Conservation (phyloP, 441 rosid genomes). For the Adansonia grandidieri region DNA sequence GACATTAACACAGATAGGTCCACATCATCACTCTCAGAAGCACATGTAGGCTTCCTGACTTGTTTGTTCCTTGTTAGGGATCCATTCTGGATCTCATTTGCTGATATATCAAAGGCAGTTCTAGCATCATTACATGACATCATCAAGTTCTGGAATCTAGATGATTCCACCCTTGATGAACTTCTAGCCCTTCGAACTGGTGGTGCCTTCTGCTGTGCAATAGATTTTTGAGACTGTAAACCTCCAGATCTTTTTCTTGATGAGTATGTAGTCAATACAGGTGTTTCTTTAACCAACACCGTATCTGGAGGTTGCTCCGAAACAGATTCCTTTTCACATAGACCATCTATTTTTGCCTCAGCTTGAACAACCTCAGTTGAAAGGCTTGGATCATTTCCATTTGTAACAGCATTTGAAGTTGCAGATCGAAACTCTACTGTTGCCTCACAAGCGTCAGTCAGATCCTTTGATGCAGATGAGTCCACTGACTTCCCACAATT, state of each 20-base stretch:
- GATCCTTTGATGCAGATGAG: slow-evolving; percentile 53
- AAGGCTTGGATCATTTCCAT: slow-evolving; percentile 42
- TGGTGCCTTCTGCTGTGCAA: slow-evolving; percentile 41
- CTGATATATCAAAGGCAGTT: slow-evolving; percentile 42
- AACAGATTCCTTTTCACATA: slow-evolving; percentile 46
- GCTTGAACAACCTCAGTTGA: slow-evolving; percentile 48
- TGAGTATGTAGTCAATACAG: slow-evolving; percentile 67
- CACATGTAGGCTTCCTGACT: slow-evolving; percentile 58
- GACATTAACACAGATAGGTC: slow-evolving; percentile 57
- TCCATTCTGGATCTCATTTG: slow-evolving; percentile 45
- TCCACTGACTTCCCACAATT: slow-evolving; percentile 54
- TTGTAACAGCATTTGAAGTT: slow-evolving; percentile 42
- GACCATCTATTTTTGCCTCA: slow-evolving; percentile 47
- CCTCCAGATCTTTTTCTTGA: slow-evolving; percentile 78
- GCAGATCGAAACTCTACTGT: slow-evolving; percentile 40
- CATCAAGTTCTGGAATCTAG: slow-evolving; percentile 44
- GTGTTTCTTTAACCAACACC: slow-evolving; percentile 45
- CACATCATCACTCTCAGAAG: slow-evolving; percentile 58
- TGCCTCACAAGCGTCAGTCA: slow-evolving; percentile 50
- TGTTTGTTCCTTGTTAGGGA: slow-evolving; percentile 49
- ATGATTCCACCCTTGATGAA: slow-evolving; percentile 54
- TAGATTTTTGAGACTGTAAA: slow-evolving; percentile 49
- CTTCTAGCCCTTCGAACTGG: slow-evolving; percentile 58
- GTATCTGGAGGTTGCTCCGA: slow-evolving; percentile 45
- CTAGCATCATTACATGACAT: slow-evolving; percentile 50